These are phyloP conservation scores for Aspergillus awamori DNA, from an alignment of 2,329 filamentous ascomycete genomes.

Conservation along the genomic window DNA sequence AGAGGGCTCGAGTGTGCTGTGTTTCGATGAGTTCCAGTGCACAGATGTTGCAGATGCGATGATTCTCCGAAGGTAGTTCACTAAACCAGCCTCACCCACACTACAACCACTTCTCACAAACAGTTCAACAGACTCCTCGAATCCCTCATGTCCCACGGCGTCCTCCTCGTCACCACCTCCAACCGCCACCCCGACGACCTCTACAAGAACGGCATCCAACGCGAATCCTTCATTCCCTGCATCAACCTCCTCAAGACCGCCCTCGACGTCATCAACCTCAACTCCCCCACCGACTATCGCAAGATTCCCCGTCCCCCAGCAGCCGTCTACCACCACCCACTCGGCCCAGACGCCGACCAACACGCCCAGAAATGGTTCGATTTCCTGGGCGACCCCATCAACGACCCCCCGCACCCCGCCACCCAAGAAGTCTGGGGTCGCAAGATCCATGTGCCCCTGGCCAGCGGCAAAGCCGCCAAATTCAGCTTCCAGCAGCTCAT, in stretches of 20 bases:
- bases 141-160: slow-evolving; percentile 91
- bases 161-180: slow-evolving; percentile 91
- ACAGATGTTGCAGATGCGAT: slow-evolving; percentile 98
- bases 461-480: slow-evolving; percentile 83
- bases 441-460: slow-evolving; percentile 81
- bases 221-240: slow-evolving; percentile 91
- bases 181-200: slow-evolving; percentile 96
- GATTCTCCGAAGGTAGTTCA: slow-evolving; percentile 74
- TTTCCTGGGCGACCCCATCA: slow-evolving; percentile 82
- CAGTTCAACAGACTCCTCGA: slow-evolving; percentile 66
- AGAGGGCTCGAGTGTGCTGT: slow-evolving; percentile 79
- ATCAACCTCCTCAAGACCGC: slow-evolving; percentile 86
- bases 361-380: slow-evolving; percentile 96
- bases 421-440: slow-evolving; percentile 89
- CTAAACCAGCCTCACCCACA: slow-evolving; percentile 18
- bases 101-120: background rate
- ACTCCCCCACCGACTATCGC: slow-evolving; percentile 94
- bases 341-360: slow-evolving; percentile 73
- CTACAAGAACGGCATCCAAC: slow-evolving; percentile 97
- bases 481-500: slow-evolving; percentile 95
- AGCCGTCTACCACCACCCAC: slow-evolving; percentile 88
- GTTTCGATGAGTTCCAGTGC: slow-evolving; percentile 98
- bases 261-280: slow-evolving; percentile 87
- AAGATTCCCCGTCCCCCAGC: slow-evolving; percentile 93
- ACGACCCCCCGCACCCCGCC: slow-evolving; percentile 74